Evolutionary conservation across 192 early-diverging fungal species (phyloP), one percentile per base, ranked within the genome.

Genomic region (Chytriomyces confervae): DNA sequence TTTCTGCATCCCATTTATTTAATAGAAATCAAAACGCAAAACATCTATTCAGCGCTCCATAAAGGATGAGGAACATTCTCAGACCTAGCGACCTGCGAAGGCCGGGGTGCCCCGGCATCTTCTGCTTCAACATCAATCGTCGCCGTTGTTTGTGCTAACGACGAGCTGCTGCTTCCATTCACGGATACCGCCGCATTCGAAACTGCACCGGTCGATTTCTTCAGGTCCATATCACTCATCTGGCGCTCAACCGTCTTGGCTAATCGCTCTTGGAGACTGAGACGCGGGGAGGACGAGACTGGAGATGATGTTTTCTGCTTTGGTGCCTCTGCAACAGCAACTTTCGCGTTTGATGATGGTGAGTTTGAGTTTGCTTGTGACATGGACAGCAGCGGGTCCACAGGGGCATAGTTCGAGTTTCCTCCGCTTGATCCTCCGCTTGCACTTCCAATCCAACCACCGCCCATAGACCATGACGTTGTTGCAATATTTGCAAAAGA

Each of bases 161-260:
- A 57, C 53, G 20, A 20, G 13, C 16, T 57, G 53, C 20, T 57
- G 53, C 53, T 57, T 36, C 20, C 53, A 18, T 29, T 64, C 27
- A 23, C 62, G 62, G 67, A 11, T 47, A 20, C 48, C 13, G 51
- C 51, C 36, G 50, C 48, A n/a, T n/a, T 60, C 51, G 36, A 16
- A 64, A 64, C 27, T 24, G 62, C 5, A 57, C 1, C 36, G 36
- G 36, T 1, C 36, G 36, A 57, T 23, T 23, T 10, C 2, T 72
- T 72, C 69, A 74, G 62, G 44, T 74, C 61, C 57, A 74, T n/a
- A n/a, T 74, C 62, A 45, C 72, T 74, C 72, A 74, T 74, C 61
- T 74, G 53, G 20, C 61, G n/a, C 44, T 74, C 60, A 8, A 74
- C 72, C 51, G 72, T 74, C 44, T 63, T 27, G 2, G 72, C 61